Percentiles rank a stretch among this genome's conserved stretches.
These are phyloP conservation scores for Backusella westeae DNA, from an alignment of 192 early-diverging fungal species.

Conservation along the genomic window DNA sequence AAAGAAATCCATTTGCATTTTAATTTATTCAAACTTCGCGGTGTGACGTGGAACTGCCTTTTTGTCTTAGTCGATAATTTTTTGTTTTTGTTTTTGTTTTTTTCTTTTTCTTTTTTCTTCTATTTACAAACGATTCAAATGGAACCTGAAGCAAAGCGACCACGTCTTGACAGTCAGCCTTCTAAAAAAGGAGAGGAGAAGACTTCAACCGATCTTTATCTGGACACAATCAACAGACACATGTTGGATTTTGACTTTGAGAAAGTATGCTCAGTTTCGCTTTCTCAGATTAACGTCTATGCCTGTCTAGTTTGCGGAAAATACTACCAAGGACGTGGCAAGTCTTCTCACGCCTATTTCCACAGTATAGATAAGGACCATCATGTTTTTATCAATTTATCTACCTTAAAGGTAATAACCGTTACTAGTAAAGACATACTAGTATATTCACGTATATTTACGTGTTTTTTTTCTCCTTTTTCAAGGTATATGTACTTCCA, in stretches of 20 bases:
- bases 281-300: slow-evolving; percentile 93
- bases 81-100: not conserved
- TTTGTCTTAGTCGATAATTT: not conserved
- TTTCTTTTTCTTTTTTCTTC: not conserved
- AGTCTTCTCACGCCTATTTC: slow-evolving; percentile 90
- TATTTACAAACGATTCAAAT: not conserved
- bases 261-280: slow-evolving; percentile 93
- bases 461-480: not conserved
- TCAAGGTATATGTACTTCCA: slow-evolving; percentile 84
- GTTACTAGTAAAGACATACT: not conserved
- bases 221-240: slow-evolving; percentile 84
- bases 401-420: slow-evolving; percentile 62
- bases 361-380: slow-evolving; percentile 95
- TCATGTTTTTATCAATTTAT: slow-evolving; percentile 93
- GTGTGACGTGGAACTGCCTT: not conserved
- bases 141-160: slow-evolving; percentile 19
- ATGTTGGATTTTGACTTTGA: slow-evolving; percentile 99
- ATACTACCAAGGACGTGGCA: slow-evolving; percentile 93
- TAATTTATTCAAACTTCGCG: not conserved
- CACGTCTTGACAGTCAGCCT: not conserved
- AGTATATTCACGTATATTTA: not conserved
- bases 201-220: slow-evolving; percentile 55
- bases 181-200: not conserved
- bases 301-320: slow-evolving; percentile 96
- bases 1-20: not conserved